Evolutionary conservation across 768 basidiomycete genomes (phyloP).

Genomic region (Russula virescens): DNA sequence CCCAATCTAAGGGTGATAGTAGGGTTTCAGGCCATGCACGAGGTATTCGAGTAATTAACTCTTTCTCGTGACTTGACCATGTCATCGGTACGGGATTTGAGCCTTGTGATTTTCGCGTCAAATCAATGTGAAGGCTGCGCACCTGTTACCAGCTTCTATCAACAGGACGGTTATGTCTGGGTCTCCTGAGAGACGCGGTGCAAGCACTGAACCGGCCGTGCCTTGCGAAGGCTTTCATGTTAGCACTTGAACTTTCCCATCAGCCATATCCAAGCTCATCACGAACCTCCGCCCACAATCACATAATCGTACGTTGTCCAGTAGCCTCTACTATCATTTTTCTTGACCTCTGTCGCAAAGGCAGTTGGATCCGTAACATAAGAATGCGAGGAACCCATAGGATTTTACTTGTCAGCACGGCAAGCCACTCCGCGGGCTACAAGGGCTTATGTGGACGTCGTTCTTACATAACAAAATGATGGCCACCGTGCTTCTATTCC

Average conservation of each 20-base stretch:
- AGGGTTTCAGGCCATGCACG: conserved; percentile 20
- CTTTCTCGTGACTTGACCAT: conserved; percentile 12
- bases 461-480: too few relatives aligned
- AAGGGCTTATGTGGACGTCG: too few relatives aligned
- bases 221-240: conserved; percentile 32
- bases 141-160: conserved; percentile 62
- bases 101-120: background rate
- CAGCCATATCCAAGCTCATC: background rate
- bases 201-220: conserved; percentile 57
- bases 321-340: conserved; percentile 3
- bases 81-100: background rate
- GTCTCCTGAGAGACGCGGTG: conserved; percentile 53
- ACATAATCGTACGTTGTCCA: conserved; percentile 34
- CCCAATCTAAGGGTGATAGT: conserved; percentile 20
- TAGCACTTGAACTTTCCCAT: background rate
- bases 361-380: conserved; percentile 17
- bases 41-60: conserved; percentile 13
- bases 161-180: conserved; percentile 48
- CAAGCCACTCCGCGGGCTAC: background rate
- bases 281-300: conserved; percentile 35
- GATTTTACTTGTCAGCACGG: background rate
- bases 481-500: too few relatives aligned
- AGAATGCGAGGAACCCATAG: conserved; percentile 21
- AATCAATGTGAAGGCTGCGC: background rate
- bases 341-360: conserved; percentile 15